A percentile compares a stretch with the other conserved stretches of the same genome.
These are phyloP conservation scores for Carex arenaria DNA, from an alignment of 202 grass and related monocot genomes.

Conservation along the genomic window DNA sequence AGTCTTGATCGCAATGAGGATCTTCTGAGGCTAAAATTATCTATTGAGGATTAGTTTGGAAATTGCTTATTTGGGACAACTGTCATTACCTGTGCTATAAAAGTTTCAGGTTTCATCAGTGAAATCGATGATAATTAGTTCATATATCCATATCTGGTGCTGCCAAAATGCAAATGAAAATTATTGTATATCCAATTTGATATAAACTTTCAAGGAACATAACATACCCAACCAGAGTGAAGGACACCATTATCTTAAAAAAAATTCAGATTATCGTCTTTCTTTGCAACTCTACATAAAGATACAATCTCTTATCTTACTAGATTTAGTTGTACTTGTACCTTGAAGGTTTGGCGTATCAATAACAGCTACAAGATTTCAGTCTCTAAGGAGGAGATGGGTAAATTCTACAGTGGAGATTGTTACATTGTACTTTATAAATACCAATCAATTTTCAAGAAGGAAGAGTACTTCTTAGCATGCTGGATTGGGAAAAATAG, in stretches of 20 bases:
- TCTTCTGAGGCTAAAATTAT: background rate
- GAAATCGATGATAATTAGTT: no score
- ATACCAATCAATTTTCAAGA: conserved; percentile 80
- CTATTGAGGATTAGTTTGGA: background rate
- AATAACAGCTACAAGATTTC: conserved; percentile 50
- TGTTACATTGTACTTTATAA: conserved; percentile 87
- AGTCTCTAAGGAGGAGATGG: conserved; percentile 62
- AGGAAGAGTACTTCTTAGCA: conserved; percentile 62
- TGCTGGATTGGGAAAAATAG: conserved; percentile 85
- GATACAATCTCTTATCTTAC: background rate
- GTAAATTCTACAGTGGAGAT: conserved; percentile 84
- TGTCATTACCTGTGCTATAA: no score
- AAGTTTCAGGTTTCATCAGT: no score
- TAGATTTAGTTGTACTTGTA: background rate
- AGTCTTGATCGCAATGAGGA: background rate
- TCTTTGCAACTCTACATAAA: background rate
- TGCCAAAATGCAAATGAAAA: background rate
- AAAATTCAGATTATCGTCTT: background rate
- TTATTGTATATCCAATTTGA: background rate
- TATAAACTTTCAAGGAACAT: background rate
- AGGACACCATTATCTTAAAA: background rate
- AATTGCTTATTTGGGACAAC: background rate
- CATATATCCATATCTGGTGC: background rate
- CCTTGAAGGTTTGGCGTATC: conserved; percentile 60
- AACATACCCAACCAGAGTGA: background rate